Conservation (phyloP, 1,139 yeast genomes). For the Diutina neorugosa region DNA sequence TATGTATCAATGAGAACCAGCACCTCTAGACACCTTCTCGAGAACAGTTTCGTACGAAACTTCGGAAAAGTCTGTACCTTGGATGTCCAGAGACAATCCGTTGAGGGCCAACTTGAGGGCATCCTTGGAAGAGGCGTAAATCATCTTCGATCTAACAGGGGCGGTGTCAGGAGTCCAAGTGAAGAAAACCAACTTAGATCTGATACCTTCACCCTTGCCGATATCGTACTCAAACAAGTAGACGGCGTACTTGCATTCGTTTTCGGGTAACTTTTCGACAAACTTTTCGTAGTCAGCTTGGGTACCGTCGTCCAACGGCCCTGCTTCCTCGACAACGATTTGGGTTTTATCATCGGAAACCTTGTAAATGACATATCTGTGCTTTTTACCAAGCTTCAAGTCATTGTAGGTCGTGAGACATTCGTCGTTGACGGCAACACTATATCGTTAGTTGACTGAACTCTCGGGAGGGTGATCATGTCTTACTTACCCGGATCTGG, state of each 20-base stretch:
- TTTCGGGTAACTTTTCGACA: constrained; percentile 82
- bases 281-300: constrained; percentile 71
- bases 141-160: constrained; percentile 90
- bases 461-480: neutral
- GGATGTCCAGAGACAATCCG: constrained; percentile 89
- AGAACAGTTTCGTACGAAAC: constrained; percentile 88
- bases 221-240: constrained; percentile 94
- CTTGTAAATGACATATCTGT: constrained; percentile 69
- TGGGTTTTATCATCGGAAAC: constrained; percentile 80
- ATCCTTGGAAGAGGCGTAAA: constrained; percentile 94
- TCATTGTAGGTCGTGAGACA: constrained; percentile 90
- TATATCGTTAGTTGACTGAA: constrained; percentile 18
- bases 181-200: constrained; percentile 85
- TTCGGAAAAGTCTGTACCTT: constrained; percentile 96
- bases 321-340: constrained; percentile 76
- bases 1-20: neutral
- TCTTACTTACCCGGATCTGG: constrained; percentile 1
- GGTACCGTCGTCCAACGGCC: constrained; percentile 26
- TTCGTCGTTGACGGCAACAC: constrained; percentile 94
- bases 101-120: constrained; percentile 94
- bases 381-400: constrained; percentile 86
- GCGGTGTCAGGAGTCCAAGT: constrained; percentile 99
- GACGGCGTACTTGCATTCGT: constrained; percentile 92
- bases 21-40: constrained; percentile 76
- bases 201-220: constrained; percentile 86